Percentiles rank a stretch among this genome's conserved stretches.
These are phyloP conservation scores for Fragaria iinumae DNA, from an alignment of 306 rosid species.

Conservation along the genomic window DNA sequence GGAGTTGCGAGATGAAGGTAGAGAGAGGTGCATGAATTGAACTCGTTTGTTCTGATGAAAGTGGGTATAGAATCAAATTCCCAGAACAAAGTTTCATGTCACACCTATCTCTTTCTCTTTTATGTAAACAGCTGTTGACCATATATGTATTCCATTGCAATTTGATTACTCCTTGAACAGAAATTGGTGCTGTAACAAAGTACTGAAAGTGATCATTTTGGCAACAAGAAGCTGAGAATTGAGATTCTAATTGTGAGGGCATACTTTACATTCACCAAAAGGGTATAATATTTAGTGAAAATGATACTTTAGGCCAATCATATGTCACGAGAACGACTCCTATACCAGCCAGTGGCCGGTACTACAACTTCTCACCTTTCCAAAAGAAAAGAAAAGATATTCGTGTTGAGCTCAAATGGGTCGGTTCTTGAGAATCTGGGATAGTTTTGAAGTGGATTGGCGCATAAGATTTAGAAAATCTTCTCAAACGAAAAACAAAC, in stretches of 20 bases:
- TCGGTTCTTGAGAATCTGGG: slow-evolving; percentile 39
- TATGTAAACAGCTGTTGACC: slow-evolving; percentile 4
- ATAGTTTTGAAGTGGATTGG: slow-evolving; percentile 26
- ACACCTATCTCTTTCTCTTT: not conserved
- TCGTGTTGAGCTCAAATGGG: slow-evolving; percentile 32
- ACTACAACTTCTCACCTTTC: not conserved
- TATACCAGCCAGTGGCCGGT: slow-evolving; percentile 15
- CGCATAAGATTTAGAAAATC: not conserved
- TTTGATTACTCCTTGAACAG: not conserved
- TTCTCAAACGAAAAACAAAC: not conserved
- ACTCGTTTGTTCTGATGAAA: slow-evolving; percentile 41
- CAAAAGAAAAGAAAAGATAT: slow-evolving; percentile 37
- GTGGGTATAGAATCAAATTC: slow-evolving; percentile 77
- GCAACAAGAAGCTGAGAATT: slow-evolving; percentile 4
- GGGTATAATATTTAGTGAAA: not conserved
- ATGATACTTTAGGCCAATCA: slow-evolving; percentile 14
- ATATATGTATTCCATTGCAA: not conserved
- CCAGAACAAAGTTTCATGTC: slow-evolving; percentile 27
- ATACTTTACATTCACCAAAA: not conserved
- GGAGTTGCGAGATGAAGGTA: slow-evolving; percentile 26
- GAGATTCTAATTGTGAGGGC: slow-evolving; percentile 8
- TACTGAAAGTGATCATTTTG: not conserved
- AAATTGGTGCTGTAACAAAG: slow-evolving; percentile 15
- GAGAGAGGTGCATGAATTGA: slow-evolving; percentile 29
- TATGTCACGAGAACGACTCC: slow-evolving; percentile 1